Base-by-base conservation (phyloP, 768 basidiomycete species). In the Leccinum imitatum region DNA sequence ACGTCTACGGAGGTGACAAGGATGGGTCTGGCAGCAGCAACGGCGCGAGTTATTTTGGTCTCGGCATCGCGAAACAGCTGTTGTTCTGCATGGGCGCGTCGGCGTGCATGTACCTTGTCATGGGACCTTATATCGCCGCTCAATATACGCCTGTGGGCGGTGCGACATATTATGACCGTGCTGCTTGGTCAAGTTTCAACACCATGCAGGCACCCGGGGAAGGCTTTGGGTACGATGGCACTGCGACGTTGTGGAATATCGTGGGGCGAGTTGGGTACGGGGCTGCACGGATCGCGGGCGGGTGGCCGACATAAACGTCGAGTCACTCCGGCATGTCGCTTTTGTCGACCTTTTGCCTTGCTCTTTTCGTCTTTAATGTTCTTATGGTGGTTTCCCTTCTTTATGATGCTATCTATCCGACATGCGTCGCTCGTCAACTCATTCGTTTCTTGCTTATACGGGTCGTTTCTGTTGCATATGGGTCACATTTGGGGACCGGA, bases 101-200 rank as follows among this genome's bases (percentile, higher is more conserved):
- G 3, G 84, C 87, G 10, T 76, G 85, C 35, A 79, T 87, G 59
- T 77, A 87, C 62, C 75, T 89, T 51, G 81, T 83, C 52, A 76
- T 87, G 69, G 81, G 83, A 3, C 87, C 86, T 17, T 83, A 85
- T 59, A 77, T 79, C 56, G 73, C 86, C 59, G 80, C 80, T 6
- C 85, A 84, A 50, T 82, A 84, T 51, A 80, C 81, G 53, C 72
- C 76, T 17, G 77, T 84, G 5, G 86, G 87, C 0, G 89, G 89
- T n/a, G 78, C 87, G 44, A 87, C 86, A 35, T 85, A 85, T 63
- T 87, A 90, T 65, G 91, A 93, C 67, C 86, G 91, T 11, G 79
- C 82, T 8, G 88, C 88, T 27, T 93, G 91, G 91, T 79, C 79
- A 58, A 87, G 85, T 70, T 91, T 90, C 75, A 92, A 93, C 68